phyloP scores from a whole-genome alignment of 2,329 filamentous ascomycete genomes.

The Fusarium hainanense region DNA sequence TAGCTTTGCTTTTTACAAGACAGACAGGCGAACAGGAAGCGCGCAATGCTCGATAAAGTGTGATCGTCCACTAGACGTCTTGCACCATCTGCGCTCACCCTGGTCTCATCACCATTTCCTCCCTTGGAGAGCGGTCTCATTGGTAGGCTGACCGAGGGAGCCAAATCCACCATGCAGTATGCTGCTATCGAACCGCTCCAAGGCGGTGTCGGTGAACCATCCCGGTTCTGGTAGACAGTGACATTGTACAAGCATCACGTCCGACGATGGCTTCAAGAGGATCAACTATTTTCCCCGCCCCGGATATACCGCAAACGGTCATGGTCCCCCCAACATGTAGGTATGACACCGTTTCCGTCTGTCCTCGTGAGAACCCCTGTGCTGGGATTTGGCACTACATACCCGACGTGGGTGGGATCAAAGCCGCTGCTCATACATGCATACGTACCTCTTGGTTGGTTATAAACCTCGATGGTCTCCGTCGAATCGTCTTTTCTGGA shows the following conservation, averaged over 20 bases:
- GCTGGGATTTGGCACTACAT: conserved; percentile 35
- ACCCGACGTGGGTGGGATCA: conserved; percentile 42
- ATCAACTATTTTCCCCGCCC: conserved; percentile 44
- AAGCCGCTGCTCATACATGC: conserved; percentile 36
- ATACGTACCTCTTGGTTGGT: conserved; percentile 24
- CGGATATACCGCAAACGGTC: conserved; percentile 46
- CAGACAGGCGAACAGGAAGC: conserved; percentile 35
- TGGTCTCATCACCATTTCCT: conserved; percentile 46
- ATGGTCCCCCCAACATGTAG: conserved; percentile 41
- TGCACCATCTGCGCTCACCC: conserved; percentile 48
- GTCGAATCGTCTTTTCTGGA: conserved; percentile 15
- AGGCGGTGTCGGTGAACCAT: conserved; percentile 48
- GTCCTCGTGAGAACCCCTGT: conserved; percentile 45
- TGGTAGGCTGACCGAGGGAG: conserved; percentile 44
- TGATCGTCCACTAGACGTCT: conserved; percentile 45
- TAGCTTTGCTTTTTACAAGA: conserved; percentile 39
- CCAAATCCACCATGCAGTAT: conserved; percentile 41
- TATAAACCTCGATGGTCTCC: conserved; percentile 30
- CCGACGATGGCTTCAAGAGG: conserved; percentile 46
- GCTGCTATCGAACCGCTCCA: conserved; percentile 46
- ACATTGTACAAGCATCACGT: conserved; percentile 45
- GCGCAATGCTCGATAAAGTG: conserved; percentile 45
- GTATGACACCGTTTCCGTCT: conserved; percentile 47
- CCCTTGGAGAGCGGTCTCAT: conserved; percentile 41
- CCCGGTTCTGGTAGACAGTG: conserved; percentile 43